These are phyloP conservation scores for Colletotrichum sp. DNA, from an alignment of 2,329 filamentous ascomycete species.

Conservation along the genomic window DNA sequence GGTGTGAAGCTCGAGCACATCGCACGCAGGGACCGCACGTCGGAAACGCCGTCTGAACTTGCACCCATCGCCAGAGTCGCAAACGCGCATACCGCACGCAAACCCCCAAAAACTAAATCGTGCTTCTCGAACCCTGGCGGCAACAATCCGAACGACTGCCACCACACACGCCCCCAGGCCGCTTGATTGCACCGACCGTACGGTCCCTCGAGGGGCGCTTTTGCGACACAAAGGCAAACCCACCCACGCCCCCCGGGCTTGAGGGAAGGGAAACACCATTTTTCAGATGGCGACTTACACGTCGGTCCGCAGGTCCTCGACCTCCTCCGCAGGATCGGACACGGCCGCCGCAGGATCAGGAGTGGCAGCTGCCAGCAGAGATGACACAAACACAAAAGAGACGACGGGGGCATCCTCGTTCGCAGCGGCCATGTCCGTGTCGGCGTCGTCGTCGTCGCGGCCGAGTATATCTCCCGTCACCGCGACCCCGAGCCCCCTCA, in stretches of 20 bases:
- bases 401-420: constrained; percentile 1
- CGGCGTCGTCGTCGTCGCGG: constrained; percentile 6
- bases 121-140: background rate
- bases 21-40: constrained; percentile 6
- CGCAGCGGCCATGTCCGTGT: background rate
- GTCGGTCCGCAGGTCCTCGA: constrained; percentile 16
- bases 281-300: constrained; percentile 9
- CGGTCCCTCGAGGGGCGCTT: background rate
- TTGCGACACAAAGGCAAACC: background rate
- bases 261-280: background rate
- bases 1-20: background rate
- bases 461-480: constrained; percentile 23
- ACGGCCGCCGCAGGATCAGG: background rate
- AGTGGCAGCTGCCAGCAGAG: background rate
- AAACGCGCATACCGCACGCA: background rate
- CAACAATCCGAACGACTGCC: background rate
- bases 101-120: background rate
- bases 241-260: background rate
- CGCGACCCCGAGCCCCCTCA: constrained; percentile 17
- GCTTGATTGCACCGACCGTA: background rate
- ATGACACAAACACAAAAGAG: background rate
- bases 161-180: background rate
- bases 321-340: constrained; percentile 8
- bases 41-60: constrained; percentile 16
- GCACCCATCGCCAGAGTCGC: background rate